A percentile compares a stretch with the other conserved stretches of the same genome.
phyloP scores from a whole-genome alignment of 495 filamentous ascomycete species.

The Penicillium mononematosum region DNA sequence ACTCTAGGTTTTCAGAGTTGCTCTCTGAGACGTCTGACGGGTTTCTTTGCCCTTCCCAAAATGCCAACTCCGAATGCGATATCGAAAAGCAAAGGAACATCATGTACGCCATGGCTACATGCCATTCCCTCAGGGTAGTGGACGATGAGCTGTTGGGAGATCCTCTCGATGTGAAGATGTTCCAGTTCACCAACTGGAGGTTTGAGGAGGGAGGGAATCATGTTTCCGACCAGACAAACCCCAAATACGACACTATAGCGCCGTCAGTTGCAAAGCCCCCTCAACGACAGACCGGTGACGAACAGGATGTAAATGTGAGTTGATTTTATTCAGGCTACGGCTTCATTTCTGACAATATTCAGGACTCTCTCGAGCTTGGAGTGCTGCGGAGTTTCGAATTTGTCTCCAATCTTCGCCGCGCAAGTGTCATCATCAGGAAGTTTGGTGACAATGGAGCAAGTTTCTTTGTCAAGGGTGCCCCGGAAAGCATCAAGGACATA shows the following conservation, averaged over 20 bases:
- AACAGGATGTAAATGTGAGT: conserved; percentile 32
- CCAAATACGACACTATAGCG: conserved; percentile 61
- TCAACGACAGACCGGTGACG: conserved; percentile 8
- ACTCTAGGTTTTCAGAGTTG: conserved; percentile 58
- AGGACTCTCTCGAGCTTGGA: conserved; percentile 70
- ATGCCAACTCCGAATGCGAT: conserved; percentile 53
- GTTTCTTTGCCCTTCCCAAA: conserved; percentile 50
- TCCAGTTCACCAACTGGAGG: conserved; percentile 92
- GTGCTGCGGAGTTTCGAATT: conserved; percentile 91
- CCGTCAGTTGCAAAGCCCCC: conserved; percentile 84
- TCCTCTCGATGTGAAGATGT: conserved; percentile 98
- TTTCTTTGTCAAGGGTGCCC: conserved; percentile 94
- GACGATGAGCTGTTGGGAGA: conserved; percentile 90
- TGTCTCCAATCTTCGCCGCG: conserved; percentile 88
- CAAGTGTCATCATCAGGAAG: conserved; percentile 87
- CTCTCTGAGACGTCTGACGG: conserved; percentile 50
- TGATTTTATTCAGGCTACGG: background rate
- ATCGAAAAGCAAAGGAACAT: conserved; percentile 66
- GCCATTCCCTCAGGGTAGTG: conserved; percentile 83
- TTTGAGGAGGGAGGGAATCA: conserved; percentile 75
- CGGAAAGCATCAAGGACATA: conserved; percentile 93
- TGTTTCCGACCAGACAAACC: conserved; percentile 52
- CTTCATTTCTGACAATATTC: conserved; percentile 2
- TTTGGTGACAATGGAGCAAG: conserved; percentile 77
- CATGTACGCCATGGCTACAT: conserved; percentile 95